Base-by-base conservation (phyloP, 768 basidiomycete species). In the Bullera alba region DNA sequence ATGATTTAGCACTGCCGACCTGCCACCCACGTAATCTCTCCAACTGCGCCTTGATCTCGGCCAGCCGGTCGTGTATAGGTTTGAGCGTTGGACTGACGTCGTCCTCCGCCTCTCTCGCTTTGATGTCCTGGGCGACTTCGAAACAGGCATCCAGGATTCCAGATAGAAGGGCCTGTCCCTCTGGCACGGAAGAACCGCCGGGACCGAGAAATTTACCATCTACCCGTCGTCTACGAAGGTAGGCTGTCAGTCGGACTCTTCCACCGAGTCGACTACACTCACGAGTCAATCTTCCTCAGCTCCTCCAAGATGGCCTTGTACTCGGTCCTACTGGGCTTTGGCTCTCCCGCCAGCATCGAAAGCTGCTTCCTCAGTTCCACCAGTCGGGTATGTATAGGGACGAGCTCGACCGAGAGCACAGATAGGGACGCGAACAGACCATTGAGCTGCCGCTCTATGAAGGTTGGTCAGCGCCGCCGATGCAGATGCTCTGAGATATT, bases 111-210 rank as follows among this genome's bases (percentile, higher is more conserved):
- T 95, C 88, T 54, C 86, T 79, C 3, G 91, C 91, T 59, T 87
- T 85, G 76, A 99, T 92, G 72, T 97, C 92, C 70, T 97, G 90
- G 19, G 81, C 76, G 50, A 97, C 85, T 48, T 97, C 91, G 70
- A 97, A 99, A 71, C 89, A 92, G 65, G 93, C 90, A 74, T 99
- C 95, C 5, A 99, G 79, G 41, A 97, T 77, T 0, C 92, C 92
- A 0, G 86, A 85, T 55, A 92, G 86, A 14, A 95, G 75, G 0
- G 90, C 89, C 74, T 96, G 92, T 2, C 91, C 92, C 36, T 83
- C 78, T 26, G 95, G 93, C 0, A 97, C 85, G 48, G 81, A 83
- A 3, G 73, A 69, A 41, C 88, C 91, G 3, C 87, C 87, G 21
- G 88, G 86, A 0, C 88, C 90, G 17, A 93, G 77, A 73, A 96